These are phyloP conservation scores for Nelumbo lutea DNA, from an alignment of 164 flowering plant genomes.

Conservation along the genomic window DNA sequence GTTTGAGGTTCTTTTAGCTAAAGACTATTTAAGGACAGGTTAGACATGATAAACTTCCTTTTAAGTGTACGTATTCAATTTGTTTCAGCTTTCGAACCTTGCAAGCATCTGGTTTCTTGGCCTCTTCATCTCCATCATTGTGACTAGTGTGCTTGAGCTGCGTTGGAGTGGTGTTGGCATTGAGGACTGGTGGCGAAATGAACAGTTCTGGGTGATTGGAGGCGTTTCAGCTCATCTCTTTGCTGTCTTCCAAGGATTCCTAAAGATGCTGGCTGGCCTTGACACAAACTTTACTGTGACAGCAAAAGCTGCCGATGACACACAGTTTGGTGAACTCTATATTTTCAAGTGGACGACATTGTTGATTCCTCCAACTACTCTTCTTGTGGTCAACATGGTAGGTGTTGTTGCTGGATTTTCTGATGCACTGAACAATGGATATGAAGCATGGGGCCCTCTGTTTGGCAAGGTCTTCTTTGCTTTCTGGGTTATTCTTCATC, in stretches of 20 bases:
- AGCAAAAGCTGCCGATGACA: slow-evolving; percentile 75
- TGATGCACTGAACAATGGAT: slow-evolving; percentile 82
- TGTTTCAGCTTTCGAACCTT: slow-evolving; percentile 76
- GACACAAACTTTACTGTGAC: slow-evolving; percentile 98
- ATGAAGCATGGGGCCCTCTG: slow-evolving; percentile 94
- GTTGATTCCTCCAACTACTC: slow-evolving; percentile 90
- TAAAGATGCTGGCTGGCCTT: slow-evolving; percentile 82
- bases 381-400: slow-evolving; percentile 72
- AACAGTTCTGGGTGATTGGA: slow-evolving; percentile 99
- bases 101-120: slow-evolving; percentile 80
- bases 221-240: slow-evolving; percentile 98
- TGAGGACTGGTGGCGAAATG: slow-evolving; percentile 91
- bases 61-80: neutral
- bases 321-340: slow-evolving; percentile 85
- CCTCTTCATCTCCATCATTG: slow-evolving; percentile 85
- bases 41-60: neutral
- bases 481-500: slow-evolving; percentile 90
- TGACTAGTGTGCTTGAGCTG: slow-evolving; percentile 84
- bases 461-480: slow-evolving; percentile 93
- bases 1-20: neutral
- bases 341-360: slow-evolving; percentile 90
- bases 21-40: neutral
- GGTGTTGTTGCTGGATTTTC: slow-evolving; percentile 97
- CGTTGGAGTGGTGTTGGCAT: slow-evolving; percentile 96
- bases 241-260: slow-evolving; percentile 93